Evolutionary conservation across 768 basidiomycete species (phyloP).

Genomic region (Russula olivacea): DNA sequence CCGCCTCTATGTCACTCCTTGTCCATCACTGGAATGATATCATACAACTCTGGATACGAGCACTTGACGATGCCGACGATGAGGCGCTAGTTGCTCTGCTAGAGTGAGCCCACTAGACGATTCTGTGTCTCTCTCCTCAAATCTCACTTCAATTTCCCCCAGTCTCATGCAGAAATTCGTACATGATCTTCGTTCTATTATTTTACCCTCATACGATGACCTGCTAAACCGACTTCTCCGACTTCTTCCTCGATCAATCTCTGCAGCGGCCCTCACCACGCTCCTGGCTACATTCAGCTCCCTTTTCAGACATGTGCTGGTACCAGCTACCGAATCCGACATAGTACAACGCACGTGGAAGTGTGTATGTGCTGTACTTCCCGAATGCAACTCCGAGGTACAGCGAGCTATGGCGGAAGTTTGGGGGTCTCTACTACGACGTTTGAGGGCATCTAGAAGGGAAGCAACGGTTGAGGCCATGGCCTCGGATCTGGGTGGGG

Average conservation of each 20-base stretch:
- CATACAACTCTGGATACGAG: slow-evolving; percentile 55
- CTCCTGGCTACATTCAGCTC: slow-evolving; percentile 63
- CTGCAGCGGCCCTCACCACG: slow-evolving; percentile 52
- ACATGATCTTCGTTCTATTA: slow-evolving; percentile 74
- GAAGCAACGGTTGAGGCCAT: slow-evolving; percentile 53
- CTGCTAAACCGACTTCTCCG: slow-evolving; percentile 51
- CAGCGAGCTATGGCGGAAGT: slow-evolving; percentile 79
- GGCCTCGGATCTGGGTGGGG: slow-evolving; percentile 41
- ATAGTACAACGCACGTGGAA: slow-evolving; percentile 59
- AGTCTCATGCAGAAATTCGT: slow-evolving; percentile 75
- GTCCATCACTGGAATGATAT: slow-evolving; percentile 76
- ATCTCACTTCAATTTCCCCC: slow-evolving; percentile 21
- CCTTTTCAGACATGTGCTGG: slow-evolving; percentile 66
- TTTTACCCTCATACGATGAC: slow-evolving; percentile 55
- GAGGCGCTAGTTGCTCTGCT: slow-evolving; percentile 69
- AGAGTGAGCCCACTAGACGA: slow-evolving; percentile 48
- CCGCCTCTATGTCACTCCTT: slow-evolving; percentile 72
- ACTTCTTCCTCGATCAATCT: slow-evolving; percentile 53
- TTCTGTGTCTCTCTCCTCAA: background rate
- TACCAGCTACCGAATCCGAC: slow-evolving; percentile 51
- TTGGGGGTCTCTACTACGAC: slow-evolving; percentile 74
- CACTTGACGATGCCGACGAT: slow-evolving; percentile 55
- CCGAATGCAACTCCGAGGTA: slow-evolving; percentile 61
- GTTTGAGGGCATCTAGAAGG: slow-evolving; percentile 57
- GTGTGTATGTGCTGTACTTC: slow-evolving; percentile 43